These are phyloP conservation scores for Chlamydomonas sphaeroides DNA, from an alignment of 139 green algal genomes.

Conservation along the genomic window DNA sequence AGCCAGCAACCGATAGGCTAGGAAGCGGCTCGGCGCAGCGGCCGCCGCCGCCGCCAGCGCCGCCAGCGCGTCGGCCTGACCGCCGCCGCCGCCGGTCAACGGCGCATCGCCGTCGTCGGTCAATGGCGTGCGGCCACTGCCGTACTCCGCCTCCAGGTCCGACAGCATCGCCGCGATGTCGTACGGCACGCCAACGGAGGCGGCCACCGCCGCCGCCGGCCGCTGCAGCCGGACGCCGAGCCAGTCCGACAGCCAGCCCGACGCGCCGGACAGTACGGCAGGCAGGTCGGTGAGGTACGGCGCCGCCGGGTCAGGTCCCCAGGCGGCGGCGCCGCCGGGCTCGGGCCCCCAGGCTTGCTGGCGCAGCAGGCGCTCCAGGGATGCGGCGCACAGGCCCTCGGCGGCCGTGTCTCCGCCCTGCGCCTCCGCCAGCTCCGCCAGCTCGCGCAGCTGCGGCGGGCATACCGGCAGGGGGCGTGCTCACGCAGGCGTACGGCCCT, in stretches of 20 bases:
- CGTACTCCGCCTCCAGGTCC: background rate
- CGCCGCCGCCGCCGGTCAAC: background rate
- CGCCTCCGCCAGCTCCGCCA: no score
- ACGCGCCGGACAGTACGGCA: background rate
- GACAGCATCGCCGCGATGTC: background rate
- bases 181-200: background rate
- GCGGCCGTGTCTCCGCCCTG: no score
- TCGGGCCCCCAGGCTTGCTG: background rate
- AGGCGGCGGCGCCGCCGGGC: background rate
- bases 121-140: background rate
- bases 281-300: conserved; percentile 9
- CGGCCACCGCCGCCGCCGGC: background rate
- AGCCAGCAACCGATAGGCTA: background rate
- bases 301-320: background rate
- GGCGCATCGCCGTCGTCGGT: background rate
- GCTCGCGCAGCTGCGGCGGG: background rate
- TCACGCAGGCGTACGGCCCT: no score
- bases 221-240: conserved; percentile 11
- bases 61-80: background rate
- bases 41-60: background rate
- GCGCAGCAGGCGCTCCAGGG: background rate
- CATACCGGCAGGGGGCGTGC: no score
- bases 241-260: background rate
- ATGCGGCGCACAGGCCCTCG: background rate
- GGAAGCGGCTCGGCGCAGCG: conserved; percentile 11